phyloP scores from a whole-genome alignment of 2,329 filamentous ascomycete species.

The Neocucurbitaria cava region DNA sequence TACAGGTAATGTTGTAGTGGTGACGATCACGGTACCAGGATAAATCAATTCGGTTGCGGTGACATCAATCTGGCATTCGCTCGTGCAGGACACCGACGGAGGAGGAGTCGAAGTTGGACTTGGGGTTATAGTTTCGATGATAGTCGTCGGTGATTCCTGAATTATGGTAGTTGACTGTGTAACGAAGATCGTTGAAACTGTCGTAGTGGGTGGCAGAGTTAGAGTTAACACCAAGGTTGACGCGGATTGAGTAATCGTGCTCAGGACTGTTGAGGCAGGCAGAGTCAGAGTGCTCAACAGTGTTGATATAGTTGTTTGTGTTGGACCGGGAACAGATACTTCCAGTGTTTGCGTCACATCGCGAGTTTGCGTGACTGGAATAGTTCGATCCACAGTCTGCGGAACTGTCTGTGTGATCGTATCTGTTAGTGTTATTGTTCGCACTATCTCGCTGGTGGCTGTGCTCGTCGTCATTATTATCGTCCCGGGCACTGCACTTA shows the following conservation, averaged over 20 bases:
- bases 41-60: slow-evolving; percentile 38
- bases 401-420: slow-evolving; percentile 8
- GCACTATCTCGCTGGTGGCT: slow-evolving; percentile 16
- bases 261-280: slow-evolving; percentile 11
- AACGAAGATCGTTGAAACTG: slow-evolving; percentile 22
- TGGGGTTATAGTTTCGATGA: slow-evolving; percentile 29
- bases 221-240: slow-evolving; percentile 27
- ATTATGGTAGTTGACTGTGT: slow-evolving; percentile 26
- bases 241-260: slow-evolving; percentile 12
- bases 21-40: slow-evolving; percentile 31
- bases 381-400: neutral
- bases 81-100: slow-evolving; percentile 31
- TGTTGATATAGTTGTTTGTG: slow-evolving; percentile 22
- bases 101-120: slow-evolving; percentile 18
- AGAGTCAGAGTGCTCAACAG: slow-evolving; percentile 28
- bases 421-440: slow-evolving; percentile 9
- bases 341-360: slow-evolving; percentile 10
- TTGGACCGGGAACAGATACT: slow-evolving; percentile 2
- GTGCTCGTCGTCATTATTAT: slow-evolving; percentile 17
- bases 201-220: slow-evolving; percentile 32
- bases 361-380: neutral
- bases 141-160: slow-evolving; percentile 27
- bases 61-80: slow-evolving; percentile 41
- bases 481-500: slow-evolving; percentile 9
- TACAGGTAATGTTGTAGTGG: slow-evolving; percentile 19